Evolutionary conservation across 108 stramenopile species (phyloP), one percentile per base, ranked within the genome.

Genomic region (Parietichytrium sp.): DNA sequence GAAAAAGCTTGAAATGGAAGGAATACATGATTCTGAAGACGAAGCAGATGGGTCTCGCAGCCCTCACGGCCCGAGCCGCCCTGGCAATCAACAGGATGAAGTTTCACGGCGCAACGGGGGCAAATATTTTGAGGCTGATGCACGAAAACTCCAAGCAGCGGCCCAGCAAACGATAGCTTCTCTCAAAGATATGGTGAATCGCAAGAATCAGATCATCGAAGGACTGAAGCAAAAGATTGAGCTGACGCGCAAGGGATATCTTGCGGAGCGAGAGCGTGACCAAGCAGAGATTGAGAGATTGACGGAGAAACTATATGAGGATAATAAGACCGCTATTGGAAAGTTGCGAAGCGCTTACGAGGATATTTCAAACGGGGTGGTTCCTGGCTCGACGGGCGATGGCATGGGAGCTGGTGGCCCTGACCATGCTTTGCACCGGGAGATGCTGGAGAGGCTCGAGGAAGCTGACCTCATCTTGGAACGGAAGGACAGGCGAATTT

Each of bases 311-410:
- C 47, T 82, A 6, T 82, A 55, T 51, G 61, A 48, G 12, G 82
- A 82, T 16, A 82, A 82, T 45, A 47, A 31, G 50, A 50, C 50
- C 49, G 82, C 82, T 4, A 82, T 82, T 48, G 25, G n/a, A 29
- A 82, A 82, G 55, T 45, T 82, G 61, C 52, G 82, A 25, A 82
- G 29, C 10, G 82, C 82, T 25, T 61, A 77, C 49, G 53, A 49
- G 48, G 29, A 29, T 2, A 26, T 82, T 29, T 61, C 61, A 4
- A 48, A 49, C 1, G 82, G 82, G 16, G 82, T 42, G 6, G 45
- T 72, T 1, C 61, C 61, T 6, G 61, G 82, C 61, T 31, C 36
- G 15, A 72, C 49, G 6, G 48, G 26, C 0, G 53, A 42, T 30
- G 55, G 45, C 16, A n/a, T n/a, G n/a, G 81, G 36, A 25, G 52